Base-by-base conservation (phyloP, 1,284 basidiomycete genomes). In the Puccinia hordei region DNA sequence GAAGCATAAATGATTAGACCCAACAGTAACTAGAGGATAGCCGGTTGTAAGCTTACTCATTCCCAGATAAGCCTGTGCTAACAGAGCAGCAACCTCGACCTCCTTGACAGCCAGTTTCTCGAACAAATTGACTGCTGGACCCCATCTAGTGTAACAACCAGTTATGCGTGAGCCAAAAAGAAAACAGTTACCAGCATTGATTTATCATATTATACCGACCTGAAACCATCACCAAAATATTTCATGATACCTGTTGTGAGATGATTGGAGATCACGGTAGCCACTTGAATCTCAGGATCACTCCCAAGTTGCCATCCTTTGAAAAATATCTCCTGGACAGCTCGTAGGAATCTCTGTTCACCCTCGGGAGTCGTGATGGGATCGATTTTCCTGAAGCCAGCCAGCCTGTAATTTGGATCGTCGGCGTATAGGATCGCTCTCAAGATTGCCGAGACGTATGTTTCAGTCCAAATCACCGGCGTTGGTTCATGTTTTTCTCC, bases 241-340 rank as follows among this genome's bases (percentile, higher is more conserved):
- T 98, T 98, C 88, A 98, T 90, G 83, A 98, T 90, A 0, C 93
- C 96, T 3, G 94, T 92, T 0, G 95, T 96, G 17, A 99, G 89
- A 85, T 99, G 96, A 85, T 99, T 99, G 51, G 93, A 95, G 6
- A 98, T 94, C n/a, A 95, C 89, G 0, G 95, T 98, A 0, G 96
- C 96, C 27, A 99, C 96, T 85, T 99, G 97, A 49, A 98, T 95
- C 86, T 99, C 97, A 0, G 96, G 96, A 83, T 98, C 96, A 0
- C 95, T 98, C 2, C 96, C 96, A 0, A 98, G 92, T 86, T 98
- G 95, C 97, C 96, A 99, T 41, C 96, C 95, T 86, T 97, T 95
- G 85, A 91, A 88, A 85, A 99, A 99, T 66, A 98, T 87, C 0
- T 90, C 90, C 84, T 98, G 96, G 0, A 94, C 93, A 0, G 94